Conservation (phyloP, 495 filamentous ascomycete genomes). For the Pyrenula massariospora region DNA sequence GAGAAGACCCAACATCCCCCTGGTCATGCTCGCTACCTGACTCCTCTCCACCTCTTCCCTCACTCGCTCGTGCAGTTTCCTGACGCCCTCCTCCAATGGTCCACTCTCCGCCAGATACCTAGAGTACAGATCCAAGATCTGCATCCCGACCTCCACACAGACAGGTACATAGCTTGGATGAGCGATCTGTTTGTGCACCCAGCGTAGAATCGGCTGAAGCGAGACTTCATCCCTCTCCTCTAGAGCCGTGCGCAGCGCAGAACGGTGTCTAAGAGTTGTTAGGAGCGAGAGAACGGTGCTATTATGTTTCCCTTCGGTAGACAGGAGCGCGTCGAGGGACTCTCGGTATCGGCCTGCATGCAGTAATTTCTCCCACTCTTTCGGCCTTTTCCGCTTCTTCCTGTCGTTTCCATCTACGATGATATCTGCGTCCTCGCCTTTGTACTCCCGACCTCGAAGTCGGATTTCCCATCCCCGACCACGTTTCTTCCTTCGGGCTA, state of each 20-base stretch:
- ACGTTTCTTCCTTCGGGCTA: conserved; percentile 53
- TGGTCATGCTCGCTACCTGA: conserved; percentile 64
- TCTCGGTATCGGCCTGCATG: conserved; percentile 63
- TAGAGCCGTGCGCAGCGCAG: conserved; percentile 71
- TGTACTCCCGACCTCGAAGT: conserved; percentile 64
- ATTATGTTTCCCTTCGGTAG: conserved; percentile 39
- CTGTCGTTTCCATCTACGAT: conserved; percentile 67
- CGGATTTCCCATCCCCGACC: conserved; percentile 59
- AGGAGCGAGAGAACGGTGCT: conserved; percentile 61
- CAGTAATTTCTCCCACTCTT: conserved; percentile 69
- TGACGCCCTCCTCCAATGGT: conserved; percentile 57
- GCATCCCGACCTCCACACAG: conserved; percentile 66
- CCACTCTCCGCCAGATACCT: conserved; percentile 63
- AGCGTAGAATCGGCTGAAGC: conserved; percentile 70
- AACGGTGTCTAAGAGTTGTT: conserved; percentile 75
- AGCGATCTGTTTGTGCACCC: conserved; percentile 65
- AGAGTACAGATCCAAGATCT: conserved; percentile 78
- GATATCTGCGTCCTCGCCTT: conserved; percentile 77
- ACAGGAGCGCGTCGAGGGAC: conserved; percentile 70
- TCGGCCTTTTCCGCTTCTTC: conserved; percentile 45
- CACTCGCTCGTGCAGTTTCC: conserved; percentile 53
- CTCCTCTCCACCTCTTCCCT: conserved; percentile 67
- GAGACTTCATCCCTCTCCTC: conserved; percentile 70
- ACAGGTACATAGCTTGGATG: conserved; percentile 68
- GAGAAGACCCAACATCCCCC: conserved; percentile 77